These are phyloP conservation scores for Exsudoporus frostii DNA, from an alignment of 768 basidiomycete species.

Conservation along the genomic window DNA sequence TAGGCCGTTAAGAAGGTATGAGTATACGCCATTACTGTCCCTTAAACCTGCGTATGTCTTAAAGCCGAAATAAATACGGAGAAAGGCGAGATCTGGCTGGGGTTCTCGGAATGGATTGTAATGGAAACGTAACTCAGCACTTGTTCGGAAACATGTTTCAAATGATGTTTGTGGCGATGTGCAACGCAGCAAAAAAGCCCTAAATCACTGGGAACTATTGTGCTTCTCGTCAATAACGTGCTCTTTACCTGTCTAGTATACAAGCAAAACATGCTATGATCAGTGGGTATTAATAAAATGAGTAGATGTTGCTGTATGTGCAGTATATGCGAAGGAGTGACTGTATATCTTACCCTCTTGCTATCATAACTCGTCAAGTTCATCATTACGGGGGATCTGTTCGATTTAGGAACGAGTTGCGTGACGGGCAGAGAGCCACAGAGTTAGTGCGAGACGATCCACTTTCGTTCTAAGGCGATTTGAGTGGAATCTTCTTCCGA, in stretches of 20 bases:
- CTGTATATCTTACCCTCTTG: no score
- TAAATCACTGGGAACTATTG: no score
- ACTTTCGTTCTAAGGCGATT: background rate
- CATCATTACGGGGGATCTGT: background rate
- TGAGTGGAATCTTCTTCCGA: background rate
- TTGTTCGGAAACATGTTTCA: no score
- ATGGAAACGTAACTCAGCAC: constrained; percentile 28
- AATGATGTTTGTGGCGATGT: no score
- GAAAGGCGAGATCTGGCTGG: constrained; percentile 52
- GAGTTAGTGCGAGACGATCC: background rate
- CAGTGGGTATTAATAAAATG: background rate
- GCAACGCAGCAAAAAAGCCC: no score
- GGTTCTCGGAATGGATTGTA: constrained; percentile 23
- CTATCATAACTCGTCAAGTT: no score
- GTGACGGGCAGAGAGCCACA: background rate
- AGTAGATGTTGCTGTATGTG: background rate
- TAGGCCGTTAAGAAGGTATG: no score
- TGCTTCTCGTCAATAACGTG: no score
- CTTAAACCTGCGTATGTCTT: constrained; percentile 41
- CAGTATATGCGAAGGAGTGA: background rate
- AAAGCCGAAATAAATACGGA: constrained; percentile 63
- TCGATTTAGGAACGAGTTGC: background rate
- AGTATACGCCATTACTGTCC: constrained; percentile 51
- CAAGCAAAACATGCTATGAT: background rate
- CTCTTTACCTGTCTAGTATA: background rate